Evolutionary conservation across 75 land plant species (phyloP), one percentile per base, ranked within the genome.

Genomic region (Sequoia sempervirens): DNA sequence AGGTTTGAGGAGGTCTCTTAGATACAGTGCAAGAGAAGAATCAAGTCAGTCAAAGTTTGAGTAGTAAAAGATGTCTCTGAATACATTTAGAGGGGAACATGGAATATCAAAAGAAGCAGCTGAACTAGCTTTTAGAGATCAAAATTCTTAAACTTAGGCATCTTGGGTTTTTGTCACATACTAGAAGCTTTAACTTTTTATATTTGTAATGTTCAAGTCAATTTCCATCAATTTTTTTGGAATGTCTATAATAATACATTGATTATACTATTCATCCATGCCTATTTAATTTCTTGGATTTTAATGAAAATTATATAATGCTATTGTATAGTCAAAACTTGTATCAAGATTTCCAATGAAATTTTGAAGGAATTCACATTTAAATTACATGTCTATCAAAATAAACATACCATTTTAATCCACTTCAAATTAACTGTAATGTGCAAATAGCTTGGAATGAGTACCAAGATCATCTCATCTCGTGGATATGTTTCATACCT

Each of bases 401-500:
- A 20, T 18, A 58, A 58, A 6, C 18, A 4, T 23, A 58, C n/a
- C 64, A 58, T 58, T 20, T 20, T 20, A 4, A 23, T 58, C 36
- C 23, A 20, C 5, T 18, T 15, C 23, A 18, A 56, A 10, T 47
- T 47, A 47, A 47, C 1, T 56, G 5, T 18, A 17, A 56, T 56
- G 23, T 18, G 23, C 18, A 15, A 18, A 56, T 17, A 32, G 3
- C 13, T 30, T 70, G 15, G 36, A 70, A 70, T 32, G 36, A 13
- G 36, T 32, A 13, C 73, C 4, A 3, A 70, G 2, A 70, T 70
- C 73, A 70, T 70, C 3, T 30, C 73, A 70, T 70, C 12, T 0
- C 3, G 11, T 9, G 13, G 34, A 40, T 40, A 9, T 43, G 23
- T 41, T 64, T 26, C 82, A 82, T 40, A 92, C 95, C 88, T 95